A percentile compares a stretch with the other conserved stretches of the same genome.
Conservation (phyloP, 108 stramenopile genomes). For the Cylindrotheca fusiformis region DNA sequence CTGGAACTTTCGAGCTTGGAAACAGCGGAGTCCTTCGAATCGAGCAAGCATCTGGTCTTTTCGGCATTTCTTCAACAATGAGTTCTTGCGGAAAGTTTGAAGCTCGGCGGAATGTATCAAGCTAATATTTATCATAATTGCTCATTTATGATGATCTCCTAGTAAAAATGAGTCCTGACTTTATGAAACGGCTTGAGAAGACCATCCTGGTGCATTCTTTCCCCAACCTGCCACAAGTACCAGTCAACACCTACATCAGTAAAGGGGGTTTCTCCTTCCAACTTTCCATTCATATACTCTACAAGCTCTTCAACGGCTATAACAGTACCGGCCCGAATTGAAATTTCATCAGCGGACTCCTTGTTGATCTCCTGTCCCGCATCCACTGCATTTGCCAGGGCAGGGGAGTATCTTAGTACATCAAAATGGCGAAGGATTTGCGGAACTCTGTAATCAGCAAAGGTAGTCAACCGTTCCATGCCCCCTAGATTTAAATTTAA, state of each 20-base stretch:
- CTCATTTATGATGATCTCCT: neutral
- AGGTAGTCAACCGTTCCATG: conserved; percentile 72
- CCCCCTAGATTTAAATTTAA: conserved; percentile 32
- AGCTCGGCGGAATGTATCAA: neutral
- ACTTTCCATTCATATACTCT: conserved; percentile 29
- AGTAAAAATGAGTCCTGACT: conserved; percentile 81
- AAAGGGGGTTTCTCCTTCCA: conserved; percentile 16
- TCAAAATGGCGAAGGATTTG: conserved; percentile 77
- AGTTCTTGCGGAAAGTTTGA: conserved; percentile 74
- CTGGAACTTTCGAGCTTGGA: conserved; percentile 46
- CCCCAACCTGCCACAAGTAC: conserved; percentile 87
- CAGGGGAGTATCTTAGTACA: conserved; percentile 64
- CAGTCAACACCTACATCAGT: conserved; percentile 85
- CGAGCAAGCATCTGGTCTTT: conserved; percentile 70
- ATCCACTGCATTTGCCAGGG: conserved; percentile 58
- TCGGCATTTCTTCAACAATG: conserved; percentile 59
- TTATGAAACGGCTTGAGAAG: conserved; percentile 67
- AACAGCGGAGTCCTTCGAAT: conserved; percentile 56
- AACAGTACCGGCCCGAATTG: conserved; percentile 87
- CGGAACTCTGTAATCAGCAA: conserved; percentile 93
- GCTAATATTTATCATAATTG: neutral
- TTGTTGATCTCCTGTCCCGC: conserved; percentile 38
- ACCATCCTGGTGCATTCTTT: conserved; percentile 59
- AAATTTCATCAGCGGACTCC: conserved; percentile 72
- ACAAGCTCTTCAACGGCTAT: conserved; percentile 84